A percentile compares a stretch with the other conserved stretches of the same genome.
Evolutionary conservation across 208 protist species (phyloP).

Genomic region (Porcisia deanei): DNA sequence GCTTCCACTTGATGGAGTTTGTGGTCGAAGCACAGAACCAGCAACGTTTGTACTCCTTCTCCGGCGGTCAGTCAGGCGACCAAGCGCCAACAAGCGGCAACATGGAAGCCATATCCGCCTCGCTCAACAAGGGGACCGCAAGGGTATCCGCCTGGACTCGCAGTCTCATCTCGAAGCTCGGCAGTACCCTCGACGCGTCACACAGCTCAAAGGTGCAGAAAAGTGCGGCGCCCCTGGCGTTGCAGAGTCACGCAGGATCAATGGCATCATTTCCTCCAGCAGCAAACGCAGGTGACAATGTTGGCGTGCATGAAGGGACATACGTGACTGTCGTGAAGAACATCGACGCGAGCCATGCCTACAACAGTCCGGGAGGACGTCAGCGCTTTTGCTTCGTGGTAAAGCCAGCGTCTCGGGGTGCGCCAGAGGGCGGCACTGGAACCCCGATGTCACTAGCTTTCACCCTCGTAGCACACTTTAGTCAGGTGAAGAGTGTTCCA

Average conservation of each 20-base stretch:
- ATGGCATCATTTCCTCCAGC: too few relatives aligned
- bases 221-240: constrained; percentile 17
- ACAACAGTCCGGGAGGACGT: constrained; percentile 53
- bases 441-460: constrained; percentile 49
- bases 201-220: constrained; percentile 1
- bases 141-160: constrained; percentile 51
- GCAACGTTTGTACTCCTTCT: constrained; percentile 36
- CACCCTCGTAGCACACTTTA: constrained; percentile 49
- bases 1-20: constrained; percentile 46
- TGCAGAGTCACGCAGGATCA: background rate
- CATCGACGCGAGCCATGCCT: constrained; percentile 62
- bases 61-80: constrained; percentile 33
- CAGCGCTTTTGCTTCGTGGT: constrained; percentile 48
- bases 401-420: constrained; percentile 31
- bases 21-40: constrained; percentile 56
- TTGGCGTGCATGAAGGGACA: constrained; percentile 18
- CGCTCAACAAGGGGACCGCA: constrained; percentile 43
- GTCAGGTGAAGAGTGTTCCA: constrained; percentile 16
- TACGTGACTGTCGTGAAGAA: constrained; percentile 40
- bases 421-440: constrained; percentile 29
- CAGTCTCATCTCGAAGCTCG: constrained; percentile 33
- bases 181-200: background rate
- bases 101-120: constrained; percentile 51
- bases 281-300: background rate
- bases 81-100: constrained; percentile 53